Evolutionary conservation across 495 filamentous ascomycete species (phyloP).

Genomic region (Patellaria atrata): DNA sequence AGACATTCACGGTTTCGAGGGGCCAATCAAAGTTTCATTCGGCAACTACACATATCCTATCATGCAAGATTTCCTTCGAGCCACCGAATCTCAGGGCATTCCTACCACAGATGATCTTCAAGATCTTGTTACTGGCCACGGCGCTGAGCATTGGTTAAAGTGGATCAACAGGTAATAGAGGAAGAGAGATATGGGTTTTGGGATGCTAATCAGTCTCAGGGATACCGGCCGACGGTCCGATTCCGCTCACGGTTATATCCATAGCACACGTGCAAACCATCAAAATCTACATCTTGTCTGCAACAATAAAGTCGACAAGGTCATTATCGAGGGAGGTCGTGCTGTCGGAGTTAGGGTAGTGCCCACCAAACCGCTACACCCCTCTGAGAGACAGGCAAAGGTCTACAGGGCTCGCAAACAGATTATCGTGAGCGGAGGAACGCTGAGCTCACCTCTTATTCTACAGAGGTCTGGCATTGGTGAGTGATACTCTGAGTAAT

Average conservation of each 20-base stretch:
- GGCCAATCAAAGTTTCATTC: conserved; percentile 76
- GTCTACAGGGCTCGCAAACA: conserved; percentile 55
- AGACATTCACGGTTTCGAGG: conserved; percentile 64
- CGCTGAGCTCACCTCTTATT: conserved; percentile 64
- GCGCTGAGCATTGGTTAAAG: conserved; percentile 31
- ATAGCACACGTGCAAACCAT: conserved; percentile 30
- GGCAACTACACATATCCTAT: conserved; percentile 39
- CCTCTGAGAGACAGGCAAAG: conserved; percentile 19
- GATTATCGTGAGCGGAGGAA: conserved; percentile 65
- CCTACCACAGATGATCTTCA: conserved; percentile 36
- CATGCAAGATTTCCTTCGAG: conserved; percentile 66
- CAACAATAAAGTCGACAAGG: conserved; percentile 65
- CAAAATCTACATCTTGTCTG: conserved; percentile 54
- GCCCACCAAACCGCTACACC: conserved; percentile 33
- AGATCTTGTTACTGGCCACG: conserved; percentile 28
- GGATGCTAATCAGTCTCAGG: conserved; percentile 2
- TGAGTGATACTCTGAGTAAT: neutral
- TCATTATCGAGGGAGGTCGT: conserved; percentile 51
- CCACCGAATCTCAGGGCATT: conserved; percentile 63
- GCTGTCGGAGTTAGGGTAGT: conserved; percentile 23
- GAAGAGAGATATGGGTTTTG: neutral
- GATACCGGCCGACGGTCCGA: conserved; percentile 56
- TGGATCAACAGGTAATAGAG: conserved; percentile 31
- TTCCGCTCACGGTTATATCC: conserved; percentile 43
- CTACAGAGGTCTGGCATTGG: conserved; percentile 61